Conservation (phyloP, 2,329 filamentous ascomycete species). For the Colletotrichum graminicola region DNA sequence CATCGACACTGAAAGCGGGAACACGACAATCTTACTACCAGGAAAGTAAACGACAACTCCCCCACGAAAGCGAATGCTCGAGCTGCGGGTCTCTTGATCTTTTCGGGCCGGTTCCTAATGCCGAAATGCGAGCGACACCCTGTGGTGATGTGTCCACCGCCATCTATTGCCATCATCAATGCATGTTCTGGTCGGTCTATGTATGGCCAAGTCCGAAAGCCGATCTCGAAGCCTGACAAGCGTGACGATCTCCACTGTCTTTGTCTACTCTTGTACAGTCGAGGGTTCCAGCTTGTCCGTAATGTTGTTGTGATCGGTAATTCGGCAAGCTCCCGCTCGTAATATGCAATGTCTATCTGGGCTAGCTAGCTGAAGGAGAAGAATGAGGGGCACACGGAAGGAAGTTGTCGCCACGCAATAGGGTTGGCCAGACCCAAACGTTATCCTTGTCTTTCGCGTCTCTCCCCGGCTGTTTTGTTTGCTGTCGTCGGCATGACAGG, state of each 20-base stretch:
- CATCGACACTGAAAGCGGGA: too few species aligned
- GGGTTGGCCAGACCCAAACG: neutral
- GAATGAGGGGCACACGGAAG: neutral
- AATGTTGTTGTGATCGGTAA: conserved; percentile 8
- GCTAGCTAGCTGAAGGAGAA: neutral
- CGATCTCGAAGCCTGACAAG: neutral
- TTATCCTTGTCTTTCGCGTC: too few species aligned
- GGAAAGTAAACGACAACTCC: neutral
- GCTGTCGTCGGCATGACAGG: neutral
- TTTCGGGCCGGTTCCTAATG: neutral
- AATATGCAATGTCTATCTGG: neutral
- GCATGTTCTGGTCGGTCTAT: neutral
- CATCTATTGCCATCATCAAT: neutral
- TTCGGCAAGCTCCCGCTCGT: conserved; percentile 1
- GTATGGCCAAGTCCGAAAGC: neutral
- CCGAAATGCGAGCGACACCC: neutral
- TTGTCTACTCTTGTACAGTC: neutral
- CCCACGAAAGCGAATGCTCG: neutral
- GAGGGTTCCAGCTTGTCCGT: neutral
- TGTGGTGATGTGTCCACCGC: neutral
- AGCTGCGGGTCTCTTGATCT: neutral
- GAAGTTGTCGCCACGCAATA: neutral
- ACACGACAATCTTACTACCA: too few species aligned
- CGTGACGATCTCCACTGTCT: neutral
- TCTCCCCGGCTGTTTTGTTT: neutral